A percentile compares a stretch with the other conserved stretches of the same genome.
Conservation (phyloP, 805 yeast genomes). For the Candida silvicultrix region DNA sequence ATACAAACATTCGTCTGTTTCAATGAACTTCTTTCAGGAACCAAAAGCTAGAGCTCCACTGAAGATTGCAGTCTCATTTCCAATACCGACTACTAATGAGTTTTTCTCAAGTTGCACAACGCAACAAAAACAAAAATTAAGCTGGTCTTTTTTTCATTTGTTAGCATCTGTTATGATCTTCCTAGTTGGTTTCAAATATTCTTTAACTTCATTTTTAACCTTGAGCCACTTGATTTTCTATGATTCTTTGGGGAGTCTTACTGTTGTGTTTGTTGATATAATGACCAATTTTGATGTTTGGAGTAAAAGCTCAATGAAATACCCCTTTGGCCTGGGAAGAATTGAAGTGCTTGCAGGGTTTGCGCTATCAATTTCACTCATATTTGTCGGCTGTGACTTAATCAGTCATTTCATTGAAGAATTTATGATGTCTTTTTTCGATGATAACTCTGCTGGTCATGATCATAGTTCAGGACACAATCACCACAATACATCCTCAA, state of each 20-base stretch:
- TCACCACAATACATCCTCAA: conserved; percentile 18
- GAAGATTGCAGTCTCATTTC: conserved; percentile 63
- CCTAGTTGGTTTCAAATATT: conserved; percentile 48
- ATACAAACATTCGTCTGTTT: conserved; percentile 92
- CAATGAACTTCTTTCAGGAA: conserved; percentile 93
- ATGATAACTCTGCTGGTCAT: conserved; percentile 6
- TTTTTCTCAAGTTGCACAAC: conserved; percentile 50
- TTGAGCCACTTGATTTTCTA: conserved; percentile 83
- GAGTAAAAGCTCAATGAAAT: conserved; percentile 72
- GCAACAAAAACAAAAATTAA: conserved; percentile 51
- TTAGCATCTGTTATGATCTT: conserved; percentile 50
- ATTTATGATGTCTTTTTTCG: conserved; percentile 34
- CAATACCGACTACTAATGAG: conserved; percentile 47
- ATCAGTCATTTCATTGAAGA: conserved; percentile 86
- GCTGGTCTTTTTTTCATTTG: conserved; percentile 56
- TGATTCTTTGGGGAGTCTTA: conserved; percentile 73
- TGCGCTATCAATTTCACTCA: conserved; percentile 74
- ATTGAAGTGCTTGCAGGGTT: conserved; percentile 84
- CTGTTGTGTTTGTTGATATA: conserved; percentile 66
- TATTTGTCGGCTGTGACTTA: conserved; percentile 88
- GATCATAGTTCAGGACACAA: conserved; percentile 13
- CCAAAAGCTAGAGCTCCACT: conserved; percentile 72
- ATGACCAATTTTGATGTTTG: conserved; percentile 92
- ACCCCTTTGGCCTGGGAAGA: conserved; percentile 93
- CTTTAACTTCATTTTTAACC: conserved; percentile 60